Percentiles rank a stretch among this genome's conserved stretches.
phyloP scores from a whole-genome alignment of 2,329 filamentous ascomycete genomes.

The Neoascochyta sp. region DNA sequence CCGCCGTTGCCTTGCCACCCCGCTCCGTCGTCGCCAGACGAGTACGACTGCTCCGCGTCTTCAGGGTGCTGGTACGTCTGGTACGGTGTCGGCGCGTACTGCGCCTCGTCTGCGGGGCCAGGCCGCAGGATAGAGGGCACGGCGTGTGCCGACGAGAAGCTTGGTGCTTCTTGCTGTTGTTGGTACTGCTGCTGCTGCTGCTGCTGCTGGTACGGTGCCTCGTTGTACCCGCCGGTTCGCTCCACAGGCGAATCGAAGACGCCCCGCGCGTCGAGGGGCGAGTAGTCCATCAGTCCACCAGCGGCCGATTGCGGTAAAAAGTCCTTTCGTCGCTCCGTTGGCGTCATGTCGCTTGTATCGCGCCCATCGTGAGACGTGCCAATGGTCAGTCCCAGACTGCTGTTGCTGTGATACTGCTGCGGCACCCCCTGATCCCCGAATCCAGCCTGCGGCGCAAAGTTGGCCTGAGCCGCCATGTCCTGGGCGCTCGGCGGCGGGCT shows the following conservation, averaged over 20 bases:
- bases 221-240: slow-evolving; percentile 8
- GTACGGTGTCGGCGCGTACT: slow-evolving; percentile 4
- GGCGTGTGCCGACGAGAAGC: slow-evolving; percentile 10
- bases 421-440: too few species aligned
- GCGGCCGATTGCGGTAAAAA: slow-evolving; percentile 19
- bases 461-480: slow-evolving; percentile 8
- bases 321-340: slow-evolving; percentile 38
- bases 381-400: too few species aligned
- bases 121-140: slow-evolving; percentile 14
- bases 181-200: slow-evolving; percentile 13
- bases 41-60: slow-evolving; percentile 4
- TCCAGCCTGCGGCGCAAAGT: slow-evolving; percentile 5
- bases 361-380: slow-evolving; percentile 13
- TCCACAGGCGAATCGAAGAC: slow-evolving; percentile 5
- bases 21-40: slow-evolving; percentile 7
- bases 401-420: too few species aligned
- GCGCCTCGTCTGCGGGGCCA: slow-evolving; percentile 6
- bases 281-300: slow-evolving; percentile 33
- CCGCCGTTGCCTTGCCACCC: slow-evolving; percentile 2
- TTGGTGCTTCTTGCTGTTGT: slow-evolving; percentile 12
- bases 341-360: slow-evolving; percentile 38
- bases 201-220: slow-evolving; percentile 2
- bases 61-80: slow-evolving; percentile 1
- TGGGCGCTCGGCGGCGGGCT: slow-evolving; percentile 10
- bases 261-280: slow-evolving; percentile 34